Evolutionary conservation across 257 asterid genomes (phyloP).

Genomic region (Solanum piurae): DNA sequence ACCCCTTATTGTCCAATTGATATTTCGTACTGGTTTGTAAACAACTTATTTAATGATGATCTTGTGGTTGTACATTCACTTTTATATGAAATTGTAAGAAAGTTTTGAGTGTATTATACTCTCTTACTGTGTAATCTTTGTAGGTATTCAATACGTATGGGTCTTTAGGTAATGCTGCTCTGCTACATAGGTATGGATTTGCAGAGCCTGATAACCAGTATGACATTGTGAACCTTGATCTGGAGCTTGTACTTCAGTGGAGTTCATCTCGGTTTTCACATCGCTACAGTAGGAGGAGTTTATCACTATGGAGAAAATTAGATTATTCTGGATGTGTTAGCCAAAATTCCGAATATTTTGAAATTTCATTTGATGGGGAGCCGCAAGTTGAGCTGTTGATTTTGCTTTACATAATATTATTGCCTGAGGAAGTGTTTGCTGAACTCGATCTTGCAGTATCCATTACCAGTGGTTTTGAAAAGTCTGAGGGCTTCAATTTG

Average conservation of each 20-base stretch:
- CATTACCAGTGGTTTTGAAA: conserved; percentile 3
- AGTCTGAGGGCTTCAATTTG: conserved; percentile 3
- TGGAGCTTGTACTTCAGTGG: conserved; percentile 69
- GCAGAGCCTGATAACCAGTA: conserved; percentile 75
- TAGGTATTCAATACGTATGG: conserved; percentile 94
- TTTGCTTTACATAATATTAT: conserved; percentile 54
- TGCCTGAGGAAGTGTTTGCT: conserved; percentile 42
- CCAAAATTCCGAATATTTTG: conserved; percentile 68
- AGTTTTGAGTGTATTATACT: neutral
- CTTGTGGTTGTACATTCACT: neutral
- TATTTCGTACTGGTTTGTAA: neutral
- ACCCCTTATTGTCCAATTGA: neutral
- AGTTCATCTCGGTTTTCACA: conserved; percentile 52
- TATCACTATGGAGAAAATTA: conserved; percentile 68
- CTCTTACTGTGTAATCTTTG: neutral
- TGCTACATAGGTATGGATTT: conserved; percentile 89
- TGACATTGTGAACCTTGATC: conserved; percentile 73
- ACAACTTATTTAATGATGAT: neutral
- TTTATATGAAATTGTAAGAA: neutral
- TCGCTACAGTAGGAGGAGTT: conserved; percentile 57
- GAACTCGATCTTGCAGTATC: conserved; percentile 38
- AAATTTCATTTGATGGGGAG: conserved; percentile 66
- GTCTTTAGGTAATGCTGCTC: conserved; percentile 77
- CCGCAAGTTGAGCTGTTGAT: conserved; percentile 68
- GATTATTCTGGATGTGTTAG: conserved; percentile 52